Conservation (phyloP, 257 asterid genomes). For the Leonotis leonurus region DNA sequence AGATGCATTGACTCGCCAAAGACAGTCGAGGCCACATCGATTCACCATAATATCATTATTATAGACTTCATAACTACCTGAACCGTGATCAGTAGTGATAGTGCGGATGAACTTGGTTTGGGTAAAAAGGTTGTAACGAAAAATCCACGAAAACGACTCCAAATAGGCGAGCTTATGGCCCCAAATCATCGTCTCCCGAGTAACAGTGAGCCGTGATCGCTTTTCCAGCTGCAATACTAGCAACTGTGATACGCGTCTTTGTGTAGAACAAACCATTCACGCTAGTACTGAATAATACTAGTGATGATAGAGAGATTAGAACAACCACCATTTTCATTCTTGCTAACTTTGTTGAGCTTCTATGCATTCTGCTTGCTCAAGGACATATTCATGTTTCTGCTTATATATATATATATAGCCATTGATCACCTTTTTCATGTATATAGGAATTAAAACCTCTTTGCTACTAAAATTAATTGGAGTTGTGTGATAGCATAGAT, state of each 20-base stretch:
- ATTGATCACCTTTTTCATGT: too few species aligned
- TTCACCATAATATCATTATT: not conserved
- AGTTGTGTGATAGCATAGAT: too few species aligned
- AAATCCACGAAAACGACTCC: not conserved
- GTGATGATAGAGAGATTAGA: too few species aligned
- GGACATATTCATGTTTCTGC: too few species aligned
- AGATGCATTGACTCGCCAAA: not conserved
- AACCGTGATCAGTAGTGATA: not conserved
- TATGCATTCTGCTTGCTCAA: too few species aligned
- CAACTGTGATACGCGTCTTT: not conserved
- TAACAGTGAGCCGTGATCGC: conserved; percentile 6
- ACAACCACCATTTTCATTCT: too few species aligned
- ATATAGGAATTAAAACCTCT: too few species aligned
- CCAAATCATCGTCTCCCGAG: too few species aligned
- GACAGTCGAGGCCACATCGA: conserved; percentile 2
- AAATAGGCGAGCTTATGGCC: not conserved
- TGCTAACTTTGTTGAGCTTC: too few species aligned
- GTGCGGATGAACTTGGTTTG: conserved; percentile 5
- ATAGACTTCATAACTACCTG: not conserved
- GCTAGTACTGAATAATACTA: too few species aligned
- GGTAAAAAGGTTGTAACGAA: not conserved
- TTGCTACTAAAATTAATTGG: too few species aligned
- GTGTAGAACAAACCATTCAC: not conserved
- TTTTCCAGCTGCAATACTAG: not conserved
- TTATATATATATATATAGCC: too few species aligned